Evolutionary conservation across 768 basidiomycete species (phyloP).

Genomic region (Lactarius vividus): DNA sequence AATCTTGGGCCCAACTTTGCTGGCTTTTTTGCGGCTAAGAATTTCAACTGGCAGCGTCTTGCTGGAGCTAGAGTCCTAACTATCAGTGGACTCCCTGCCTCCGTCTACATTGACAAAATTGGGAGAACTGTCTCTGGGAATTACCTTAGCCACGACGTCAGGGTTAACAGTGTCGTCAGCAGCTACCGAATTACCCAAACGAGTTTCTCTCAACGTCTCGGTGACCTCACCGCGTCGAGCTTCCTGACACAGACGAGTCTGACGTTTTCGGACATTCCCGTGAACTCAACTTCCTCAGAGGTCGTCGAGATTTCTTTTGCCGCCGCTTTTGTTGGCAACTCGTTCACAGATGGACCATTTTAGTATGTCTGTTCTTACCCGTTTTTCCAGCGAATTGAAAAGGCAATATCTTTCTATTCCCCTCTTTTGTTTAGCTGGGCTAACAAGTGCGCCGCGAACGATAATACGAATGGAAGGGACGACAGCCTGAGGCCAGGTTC

Average conservation of each 20-base stretch:
- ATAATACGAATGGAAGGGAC: constrained; percentile 53
- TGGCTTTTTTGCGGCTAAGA: constrained; percentile 40
- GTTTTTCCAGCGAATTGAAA: neutral
- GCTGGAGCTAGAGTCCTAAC: constrained; percentile 56
- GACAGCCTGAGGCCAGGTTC: constrained; percentile 29
- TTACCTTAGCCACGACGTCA: constrained; percentile 59
- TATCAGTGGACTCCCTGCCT: constrained; percentile 53
- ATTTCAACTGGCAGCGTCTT: constrained; percentile 57
- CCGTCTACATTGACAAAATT: constrained; percentile 53
- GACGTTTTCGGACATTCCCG: constrained; percentile 47
- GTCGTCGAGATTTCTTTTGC: constrained; percentile 52
- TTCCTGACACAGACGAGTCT: constrained; percentile 47
- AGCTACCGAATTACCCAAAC: constrained; percentile 48
- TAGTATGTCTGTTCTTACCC: constrained; percentile 42
- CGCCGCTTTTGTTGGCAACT: constrained; percentile 44
- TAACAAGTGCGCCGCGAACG: constrained; percentile 54
- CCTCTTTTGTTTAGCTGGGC: constrained; percentile 46
- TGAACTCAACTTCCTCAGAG: constrained; percentile 47
- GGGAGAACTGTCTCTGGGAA: constrained; percentile 58
- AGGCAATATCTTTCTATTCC: neutral
- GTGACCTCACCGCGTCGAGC: constrained; percentile 51
- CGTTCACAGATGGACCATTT: constrained; percentile 50
- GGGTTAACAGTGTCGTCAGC: constrained; percentile 60
- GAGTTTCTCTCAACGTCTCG: constrained; percentile 55
- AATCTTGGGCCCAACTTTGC: constrained; percentile 48